These are phyloP conservation scores for Candida gigantensis DNA, from an alignment of 1,139 yeast species.

Conservation along the genomic window DNA sequence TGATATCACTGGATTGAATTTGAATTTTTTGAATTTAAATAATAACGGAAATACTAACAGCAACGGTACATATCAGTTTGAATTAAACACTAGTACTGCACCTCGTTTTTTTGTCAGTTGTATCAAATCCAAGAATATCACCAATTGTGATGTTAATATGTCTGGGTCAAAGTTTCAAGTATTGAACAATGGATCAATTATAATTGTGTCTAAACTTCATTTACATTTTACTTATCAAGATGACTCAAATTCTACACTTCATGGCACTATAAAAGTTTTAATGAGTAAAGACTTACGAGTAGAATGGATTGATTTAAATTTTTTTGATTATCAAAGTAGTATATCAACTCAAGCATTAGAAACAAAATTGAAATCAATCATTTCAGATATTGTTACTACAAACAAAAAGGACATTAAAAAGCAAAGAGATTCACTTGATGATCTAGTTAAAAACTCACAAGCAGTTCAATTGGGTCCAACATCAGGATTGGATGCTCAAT, in stretches of 20 bases:
- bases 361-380: constrained; percentile 21
- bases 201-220: constrained; percentile 58
- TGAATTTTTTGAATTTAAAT: constrained; percentile 9
- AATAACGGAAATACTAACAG: not conserved
- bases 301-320: constrained; percentile 69
- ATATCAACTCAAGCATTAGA: constrained; percentile 29
- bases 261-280: constrained; percentile 59
- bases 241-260: constrained; percentile 66
- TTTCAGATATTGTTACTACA: constrained; percentile 1
- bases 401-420: constrained; percentile 16
- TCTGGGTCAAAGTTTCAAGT: constrained; percentile 70
- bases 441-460: constrained; percentile 24
- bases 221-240: constrained; percentile 61
- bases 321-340: constrained; percentile 32
- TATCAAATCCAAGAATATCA: constrained; percentile 51
- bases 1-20: constrained; percentile 13
- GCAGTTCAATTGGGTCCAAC: constrained; percentile 29
- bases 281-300: constrained; percentile 64
- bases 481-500: constrained; percentile 64
- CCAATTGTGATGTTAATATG: constrained; percentile 56
- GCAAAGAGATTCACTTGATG: constrained; percentile 26
- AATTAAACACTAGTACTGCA: constrained; percentile 63
- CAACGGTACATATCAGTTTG: constrained; percentile 50
- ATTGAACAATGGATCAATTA: constrained; percentile 63
- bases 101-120: constrained; percentile 63